Evolutionary conservation across 176 grass and related monocot genomes (phyloP).

Genomic region (Secale cereale): DNA sequence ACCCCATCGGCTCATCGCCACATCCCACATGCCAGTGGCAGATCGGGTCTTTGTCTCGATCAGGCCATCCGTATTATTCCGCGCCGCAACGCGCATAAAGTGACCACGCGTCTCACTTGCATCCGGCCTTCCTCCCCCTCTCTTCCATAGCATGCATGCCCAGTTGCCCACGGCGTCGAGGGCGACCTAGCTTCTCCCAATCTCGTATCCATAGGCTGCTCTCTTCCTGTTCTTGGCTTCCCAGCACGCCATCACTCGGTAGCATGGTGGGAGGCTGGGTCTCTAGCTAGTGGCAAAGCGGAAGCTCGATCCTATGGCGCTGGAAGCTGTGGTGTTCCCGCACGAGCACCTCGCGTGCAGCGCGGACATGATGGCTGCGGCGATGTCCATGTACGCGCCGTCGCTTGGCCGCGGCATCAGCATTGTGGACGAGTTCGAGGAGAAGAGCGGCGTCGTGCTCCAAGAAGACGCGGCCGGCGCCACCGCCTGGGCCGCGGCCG

Average conservation of each 20-base stretch:
- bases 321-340: constrained; percentile 46
- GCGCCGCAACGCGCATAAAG: neutral
- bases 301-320: constrained; percentile 5
- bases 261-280: neutral
- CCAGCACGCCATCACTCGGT: neutral
- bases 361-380: neutral
- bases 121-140: neutral
- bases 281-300: neutral
- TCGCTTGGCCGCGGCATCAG: constrained; percentile 22
- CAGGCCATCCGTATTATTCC: constrained; percentile 9
- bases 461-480: neutral
- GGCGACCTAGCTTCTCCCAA: neutral
- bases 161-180: neutral
- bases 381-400: constrained; percentile 5
- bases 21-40: constrained; percentile 15
- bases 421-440: constrained; percentile 34
- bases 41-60: constrained; percentile 10
- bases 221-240: constrained; percentile 1
- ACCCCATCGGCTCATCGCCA: neutral
- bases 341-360: constrained; percentile 12
- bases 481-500: neutral
- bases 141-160: neutral
- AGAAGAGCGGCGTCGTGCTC: constrained; percentile 34
- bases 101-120: neutral
- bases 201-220: neutral